phyloP scores from a whole-genome alignment of 2,329 filamentous ascomycete species.

The Colletotrichum sp. region DNA sequence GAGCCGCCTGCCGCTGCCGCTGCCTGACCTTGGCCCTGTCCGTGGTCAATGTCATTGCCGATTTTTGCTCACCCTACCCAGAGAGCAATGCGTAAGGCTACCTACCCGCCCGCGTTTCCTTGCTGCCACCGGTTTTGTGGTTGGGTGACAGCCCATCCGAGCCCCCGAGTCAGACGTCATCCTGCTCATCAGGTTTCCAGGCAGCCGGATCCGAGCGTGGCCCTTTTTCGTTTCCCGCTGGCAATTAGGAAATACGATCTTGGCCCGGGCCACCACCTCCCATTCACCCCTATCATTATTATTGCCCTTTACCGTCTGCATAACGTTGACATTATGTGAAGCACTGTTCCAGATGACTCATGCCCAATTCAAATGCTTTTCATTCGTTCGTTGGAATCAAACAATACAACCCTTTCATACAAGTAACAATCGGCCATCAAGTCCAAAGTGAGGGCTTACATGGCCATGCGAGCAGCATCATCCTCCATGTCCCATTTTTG shows the following conservation, averaged over 20 bases:
- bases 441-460: neutral
- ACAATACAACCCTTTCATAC: neutral
- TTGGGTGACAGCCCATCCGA: neutral
- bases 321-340: neutral
- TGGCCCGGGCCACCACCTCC: neutral
- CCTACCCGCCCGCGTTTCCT: neutral
- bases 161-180: conserved; percentile 5
- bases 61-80: neutral
- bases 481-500: neutral
- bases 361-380: neutral
- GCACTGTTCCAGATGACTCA: neutral
- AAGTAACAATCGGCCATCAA: neutral
- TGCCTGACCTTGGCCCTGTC: neutral
- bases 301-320: neutral
- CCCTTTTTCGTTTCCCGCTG: neutral
- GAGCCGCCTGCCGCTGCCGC: neutral
- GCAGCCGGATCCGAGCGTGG: neutral
- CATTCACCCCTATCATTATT: neutral
- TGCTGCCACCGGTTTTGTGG: neutral
- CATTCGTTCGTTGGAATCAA: neutral
- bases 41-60: neutral
- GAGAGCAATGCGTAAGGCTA: neutral
- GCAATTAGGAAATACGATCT: neutral
- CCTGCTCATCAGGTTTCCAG: neutral
- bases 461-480: neutral